phyloP scores from a whole-genome alignment of 805 yeast species.

The Soucietia sequanensis region DNA sequence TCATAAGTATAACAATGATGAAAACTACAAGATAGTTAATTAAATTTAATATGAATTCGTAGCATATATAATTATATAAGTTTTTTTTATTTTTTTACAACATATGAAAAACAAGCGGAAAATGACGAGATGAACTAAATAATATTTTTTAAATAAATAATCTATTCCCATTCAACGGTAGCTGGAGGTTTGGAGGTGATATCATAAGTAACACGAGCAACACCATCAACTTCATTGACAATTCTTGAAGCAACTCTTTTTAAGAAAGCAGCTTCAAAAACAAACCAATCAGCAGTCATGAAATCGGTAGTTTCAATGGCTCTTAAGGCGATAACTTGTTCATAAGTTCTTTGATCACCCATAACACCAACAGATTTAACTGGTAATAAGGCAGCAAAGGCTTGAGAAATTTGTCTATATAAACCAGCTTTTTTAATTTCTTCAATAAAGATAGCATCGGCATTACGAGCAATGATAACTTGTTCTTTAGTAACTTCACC shows the following conservation, averaged over 20 bases:
- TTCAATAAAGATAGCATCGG: constrained; percentile 93
- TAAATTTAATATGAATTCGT: too few relatives aligned
- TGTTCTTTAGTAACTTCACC: constrained; percentile 96
- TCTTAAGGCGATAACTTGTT: constrained; percentile 97
- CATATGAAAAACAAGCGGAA: not conserved
- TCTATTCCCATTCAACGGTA: constrained; percentile 98
- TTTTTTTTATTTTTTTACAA: too few relatives aligned
- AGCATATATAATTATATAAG: too few relatives aligned
- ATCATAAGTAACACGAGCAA: constrained; percentile 98
- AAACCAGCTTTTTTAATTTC: constrained; percentile 93
- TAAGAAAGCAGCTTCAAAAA: constrained; percentile 87
- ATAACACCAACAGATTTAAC: constrained; percentile 98
- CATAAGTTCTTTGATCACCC: constrained; percentile 99
- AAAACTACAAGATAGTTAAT: not conserved
- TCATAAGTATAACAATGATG: too few relatives aligned
- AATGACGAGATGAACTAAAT: constrained; percentile 1
- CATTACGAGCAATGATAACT: constrained; percentile 95
- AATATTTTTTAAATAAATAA: not conserved
- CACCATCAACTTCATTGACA: constrained; percentile 98
- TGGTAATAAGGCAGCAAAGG: constrained; percentile 95
- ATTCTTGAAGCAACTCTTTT: constrained; percentile 93
- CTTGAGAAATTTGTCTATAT: constrained; percentile 92
- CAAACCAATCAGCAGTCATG: constrained; percentile 99
- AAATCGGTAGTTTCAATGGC: constrained; percentile 97
- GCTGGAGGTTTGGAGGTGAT: constrained; percentile 99